Evolutionary conservation across 2,329 filamentous ascomycete genomes (phyloP), one percentile per base, ranked within the genome.

Genomic region (Microdochium nivale): DNA sequence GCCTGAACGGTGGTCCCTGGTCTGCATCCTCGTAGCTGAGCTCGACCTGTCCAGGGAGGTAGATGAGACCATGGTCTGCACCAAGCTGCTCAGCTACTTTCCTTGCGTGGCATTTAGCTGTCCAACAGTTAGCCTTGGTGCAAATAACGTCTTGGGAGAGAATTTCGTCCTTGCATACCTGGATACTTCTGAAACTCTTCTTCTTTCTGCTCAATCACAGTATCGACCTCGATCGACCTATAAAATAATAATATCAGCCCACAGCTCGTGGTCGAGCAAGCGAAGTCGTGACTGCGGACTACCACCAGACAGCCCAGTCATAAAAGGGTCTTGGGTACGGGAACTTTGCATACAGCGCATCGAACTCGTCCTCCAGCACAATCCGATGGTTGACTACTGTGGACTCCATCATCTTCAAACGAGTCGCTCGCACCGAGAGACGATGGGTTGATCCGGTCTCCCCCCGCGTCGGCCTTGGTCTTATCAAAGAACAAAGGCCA

Each of bases 21-120:
- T 83, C 80, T 9, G 80, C 82, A 65, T 83, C 77, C 59, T 81
- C 78, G 57, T 75, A 81, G n/a, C 68, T 67, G 19, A 65, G 65
- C 25, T 76, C 73, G 2, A 71, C 65, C 58, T 79, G 72, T 23
- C 80, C 80, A 1, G 76, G 76, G 16, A 83, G 69, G 59, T 75
- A 83, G 59, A 83, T 70, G 60, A 83, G 67, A 52, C 80, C 79
- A 55, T 73, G 65, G 25, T 67, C 62, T 47, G 71, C 70, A 10
- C 68, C 72, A 14, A 83, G 71, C 58, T 79, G 71, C 24, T 70
- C 67, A 43, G 71, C 77, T 16, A 82, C 78, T 59, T 78, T 81
- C 53, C 71, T 70, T n/a, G 77, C 79, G 59, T 83, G 79, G 43
- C 70, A 65, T 61, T 79, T 82, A 52, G 78, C 79, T 81, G 55